A percentile compares a stretch with the other conserved stretches of the same genome.
Evolutionary conservation across 208 protist species (phyloP).

Genomic region (Acanthamoeba lenticulata): DNA sequence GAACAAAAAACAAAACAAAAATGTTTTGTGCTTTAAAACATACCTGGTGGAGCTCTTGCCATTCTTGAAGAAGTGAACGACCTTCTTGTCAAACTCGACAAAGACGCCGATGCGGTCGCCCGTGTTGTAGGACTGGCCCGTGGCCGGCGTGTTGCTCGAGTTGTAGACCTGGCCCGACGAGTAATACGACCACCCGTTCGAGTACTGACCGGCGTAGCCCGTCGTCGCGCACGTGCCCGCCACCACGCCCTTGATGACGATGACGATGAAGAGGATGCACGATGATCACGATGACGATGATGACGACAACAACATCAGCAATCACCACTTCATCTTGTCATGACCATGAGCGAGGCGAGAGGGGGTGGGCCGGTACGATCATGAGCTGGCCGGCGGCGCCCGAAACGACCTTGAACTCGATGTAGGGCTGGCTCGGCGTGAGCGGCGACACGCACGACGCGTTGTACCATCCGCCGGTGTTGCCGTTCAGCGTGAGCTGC

Average conservation of each 20-base stretch:
- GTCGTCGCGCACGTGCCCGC: not conserved
- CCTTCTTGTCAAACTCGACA: constrained; percentile 9
- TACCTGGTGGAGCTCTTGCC: not conserved
- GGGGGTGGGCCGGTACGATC: not conserved
- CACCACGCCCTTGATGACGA: not conserved
- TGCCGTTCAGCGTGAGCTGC: not conserved
- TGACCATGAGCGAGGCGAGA: not conserved
- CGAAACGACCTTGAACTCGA: constrained; percentile 5
- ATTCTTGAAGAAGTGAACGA: constrained; percentile 29
- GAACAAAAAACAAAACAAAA: not conserved
- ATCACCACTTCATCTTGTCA: too few species aligned
- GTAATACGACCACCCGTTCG: constrained; percentile 51
- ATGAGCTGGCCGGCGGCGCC: not conserved
- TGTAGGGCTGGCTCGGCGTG: not conserved
- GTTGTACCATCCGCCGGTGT: not conserved
- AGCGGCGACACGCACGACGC: not conserved
- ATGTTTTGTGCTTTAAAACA: not conserved
- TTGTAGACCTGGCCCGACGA: constrained; percentile 38
- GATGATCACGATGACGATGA: not conserved
- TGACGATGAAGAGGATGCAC: too few species aligned
- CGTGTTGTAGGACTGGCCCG: not conserved
- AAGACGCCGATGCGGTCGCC: constrained; percentile 34
- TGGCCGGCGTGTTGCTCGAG: not conserved
- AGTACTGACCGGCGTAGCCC: constrained; percentile 15
- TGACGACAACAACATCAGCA: not conserved